These are phyloP conservation scores for Cryphonectria carpinicola DNA, from an alignment of 2,329 filamentous ascomycete genomes.

Conservation along the genomic window DNA sequence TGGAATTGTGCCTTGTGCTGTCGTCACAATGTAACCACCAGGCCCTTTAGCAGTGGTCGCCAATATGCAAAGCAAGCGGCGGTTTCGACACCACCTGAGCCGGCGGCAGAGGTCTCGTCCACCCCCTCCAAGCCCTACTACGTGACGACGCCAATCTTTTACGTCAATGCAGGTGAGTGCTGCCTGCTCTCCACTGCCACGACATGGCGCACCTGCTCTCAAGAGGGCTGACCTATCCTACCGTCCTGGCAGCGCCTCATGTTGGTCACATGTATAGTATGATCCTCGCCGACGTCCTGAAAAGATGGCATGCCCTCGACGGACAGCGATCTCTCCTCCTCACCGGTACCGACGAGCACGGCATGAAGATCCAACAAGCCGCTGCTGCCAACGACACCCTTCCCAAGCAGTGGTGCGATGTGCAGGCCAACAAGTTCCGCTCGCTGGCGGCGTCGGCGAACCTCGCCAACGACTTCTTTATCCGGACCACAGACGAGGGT, in stretches of 20 bases:
- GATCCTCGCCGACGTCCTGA: constrained; percentile 87
- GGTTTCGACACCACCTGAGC: not conserved
- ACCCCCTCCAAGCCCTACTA: constrained; percentile 81
- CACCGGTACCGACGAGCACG: constrained; percentile 96
- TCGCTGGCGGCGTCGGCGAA: constrained; percentile 71
- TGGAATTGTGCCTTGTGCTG: constrained; percentile 25
- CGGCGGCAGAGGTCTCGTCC: constrained; percentile 15
- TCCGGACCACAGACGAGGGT: constrained; percentile 83
- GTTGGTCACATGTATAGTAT: constrained; percentile 94
- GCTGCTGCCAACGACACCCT: constrained; percentile 71
- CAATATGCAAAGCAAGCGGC: not conserved
- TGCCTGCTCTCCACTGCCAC: not conserved
- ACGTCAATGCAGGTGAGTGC: constrained; percentile 85
- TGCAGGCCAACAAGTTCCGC: constrained; percentile 78
- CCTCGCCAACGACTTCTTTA: constrained; percentile 82
- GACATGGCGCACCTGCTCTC: constrained; percentile 10
- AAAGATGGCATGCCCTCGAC: constrained; percentile 84
- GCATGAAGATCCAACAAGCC: constrained; percentile 94
- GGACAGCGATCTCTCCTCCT: constrained; percentile 73
- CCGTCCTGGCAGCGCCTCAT: constrained; percentile 70
- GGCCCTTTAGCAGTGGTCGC: constrained; percentile 15
- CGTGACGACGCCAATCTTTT: constrained; percentile 96
- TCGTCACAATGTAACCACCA: constrained; percentile 18
- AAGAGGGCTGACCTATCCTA: constrained; percentile 31
- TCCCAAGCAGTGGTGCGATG: constrained; percentile 86